phyloP scores from a whole-genome alignment of 192 early-diverging fungal genomes.

The Gryganskiella cystojenkinii region DNA sequence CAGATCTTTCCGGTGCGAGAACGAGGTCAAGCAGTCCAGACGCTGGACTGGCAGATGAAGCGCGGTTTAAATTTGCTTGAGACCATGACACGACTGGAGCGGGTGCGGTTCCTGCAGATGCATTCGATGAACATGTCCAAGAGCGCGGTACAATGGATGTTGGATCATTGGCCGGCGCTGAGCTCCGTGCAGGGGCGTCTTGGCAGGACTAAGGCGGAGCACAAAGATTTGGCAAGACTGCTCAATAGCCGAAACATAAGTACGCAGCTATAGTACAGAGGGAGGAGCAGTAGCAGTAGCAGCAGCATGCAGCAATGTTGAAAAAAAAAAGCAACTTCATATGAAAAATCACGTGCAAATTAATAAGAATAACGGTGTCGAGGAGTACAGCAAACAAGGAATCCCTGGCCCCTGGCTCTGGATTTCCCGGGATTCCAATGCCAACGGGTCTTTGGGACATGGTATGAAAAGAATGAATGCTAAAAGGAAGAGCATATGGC shows the following conservation, averaged over 20 bases:
- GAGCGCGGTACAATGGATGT: conserved; percentile 11
- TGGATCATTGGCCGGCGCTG: conserved; percentile 1
- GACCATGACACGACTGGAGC: background rate
- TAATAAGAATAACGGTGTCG: no score
- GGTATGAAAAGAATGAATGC: no score
- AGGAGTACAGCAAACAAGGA: no score
- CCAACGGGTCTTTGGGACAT: no score
- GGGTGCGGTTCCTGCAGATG: background rate
- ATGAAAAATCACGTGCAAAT: no score
- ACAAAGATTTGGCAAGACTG: conserved; percentile 5
- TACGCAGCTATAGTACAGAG: no score
- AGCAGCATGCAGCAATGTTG: no score
- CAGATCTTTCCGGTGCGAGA: background rate
- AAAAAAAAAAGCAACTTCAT: no score
- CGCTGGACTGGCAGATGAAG: conserved; percentile 3
- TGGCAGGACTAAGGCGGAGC: background rate
- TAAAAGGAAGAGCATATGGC: no score
- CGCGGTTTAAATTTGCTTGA: background rate
- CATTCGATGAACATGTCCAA: conserved; percentile 12
- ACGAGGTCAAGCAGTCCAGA: background rate
- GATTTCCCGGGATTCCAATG: no score
- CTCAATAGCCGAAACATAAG: background rate
- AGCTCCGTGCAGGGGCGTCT: background rate
- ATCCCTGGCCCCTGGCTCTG: no score
- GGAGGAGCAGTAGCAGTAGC: no score